Evolutionary conservation across 2,329 filamentous ascomycete species (phyloP), one percentile per base, ranked within the genome.

Genomic region (Ceratocystiopsis sp.): DNA sequence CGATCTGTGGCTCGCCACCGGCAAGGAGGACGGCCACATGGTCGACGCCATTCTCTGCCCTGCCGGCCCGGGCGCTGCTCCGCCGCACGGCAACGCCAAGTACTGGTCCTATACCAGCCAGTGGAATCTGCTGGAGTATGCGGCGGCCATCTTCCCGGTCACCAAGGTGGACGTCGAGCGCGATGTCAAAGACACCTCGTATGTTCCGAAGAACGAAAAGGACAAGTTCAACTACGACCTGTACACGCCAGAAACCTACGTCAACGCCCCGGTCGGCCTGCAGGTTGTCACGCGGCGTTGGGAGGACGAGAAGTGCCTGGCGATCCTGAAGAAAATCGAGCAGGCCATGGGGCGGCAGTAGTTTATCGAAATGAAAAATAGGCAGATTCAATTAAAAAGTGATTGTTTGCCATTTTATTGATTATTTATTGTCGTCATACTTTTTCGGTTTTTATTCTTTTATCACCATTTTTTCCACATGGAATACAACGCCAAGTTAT

Each of bases 71-170:
- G 43, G 38, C 7, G 25, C 43, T 3, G 38, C 38, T 12, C 32
- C 41, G 3, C 41, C 41, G 11, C 41, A 43, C 32, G 32, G 34
- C 10, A 32, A 38, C 17, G 25, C 41, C 8, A 19, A 16, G 12
- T 45, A 45, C 36, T 45, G 38, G 38, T 16, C 17, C 17, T 45
- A 45, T 29, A 34, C 43, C 2, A 11, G 17, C 15, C 21, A 38
- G 12, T 45, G 43, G 43, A 45, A 45, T 29, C 25, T 45, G 11
- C 43, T 45, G 5, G 75, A 80, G 51, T 79, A 78, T 49, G 62
- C 71, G 0, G 67, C 72, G 1, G 55, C 74, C 8, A 65, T 69
- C 0, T 58, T 79, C 16, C 74, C 75, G 0, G 67, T 65, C n/a
- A 71, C 69, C 0, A 55, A 55, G 11, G 66, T 70, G 8, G 41